Conservation (phyloP, 2,329 filamentous ascomycete species). For the Aureobasidium leucospermi region DNA sequence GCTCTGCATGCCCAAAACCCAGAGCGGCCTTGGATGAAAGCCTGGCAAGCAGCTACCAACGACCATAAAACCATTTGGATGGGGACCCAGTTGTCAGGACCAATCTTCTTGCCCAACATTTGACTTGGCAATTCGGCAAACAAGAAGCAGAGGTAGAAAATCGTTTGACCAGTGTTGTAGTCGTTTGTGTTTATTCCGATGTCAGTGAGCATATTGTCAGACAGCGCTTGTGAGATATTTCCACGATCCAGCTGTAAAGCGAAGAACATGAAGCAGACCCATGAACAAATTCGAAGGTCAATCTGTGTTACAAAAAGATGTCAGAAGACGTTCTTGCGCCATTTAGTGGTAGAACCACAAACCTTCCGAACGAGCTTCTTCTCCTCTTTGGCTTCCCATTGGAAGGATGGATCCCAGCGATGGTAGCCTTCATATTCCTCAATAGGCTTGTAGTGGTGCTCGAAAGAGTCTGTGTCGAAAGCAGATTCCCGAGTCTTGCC, state of each 20-base stretch:
- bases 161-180: constrained; percentile 36
- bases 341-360: constrained; percentile 15
- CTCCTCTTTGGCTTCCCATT: constrained; percentile 53
- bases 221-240: constrained; percentile 49
- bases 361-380: constrained; percentile 48
- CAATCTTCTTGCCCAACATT: constrained; percentile 22
- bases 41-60: constrained; percentile 21
- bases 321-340: constrained; percentile 24
- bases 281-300: constrained; percentile 44
- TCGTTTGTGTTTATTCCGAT: constrained; percentile 40
- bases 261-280: constrained; percentile 50
- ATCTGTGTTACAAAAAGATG: constrained; percentile 33
- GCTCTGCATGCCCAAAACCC: constrained; percentile 39
- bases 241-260: constrained; percentile 46
- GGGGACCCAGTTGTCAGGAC: constrained; percentile 22
- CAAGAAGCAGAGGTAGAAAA: constrained; percentile 37
- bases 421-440: constrained; percentile 52
- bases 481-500: constrained; percentile 21
- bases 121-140: constrained; percentile 31
- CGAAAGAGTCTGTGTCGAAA: constrained; percentile 31
- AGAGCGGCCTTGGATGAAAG: constrained; percentile 25
- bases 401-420: constrained; percentile 50
- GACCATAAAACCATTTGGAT: constrained; percentile 27
- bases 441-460: constrained; percentile 43
- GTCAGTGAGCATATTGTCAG: constrained; percentile 55